Evolutionary conservation across 306 rosid genomes (phyloP).

Genomic region (Ormosia emarginata): DNA sequence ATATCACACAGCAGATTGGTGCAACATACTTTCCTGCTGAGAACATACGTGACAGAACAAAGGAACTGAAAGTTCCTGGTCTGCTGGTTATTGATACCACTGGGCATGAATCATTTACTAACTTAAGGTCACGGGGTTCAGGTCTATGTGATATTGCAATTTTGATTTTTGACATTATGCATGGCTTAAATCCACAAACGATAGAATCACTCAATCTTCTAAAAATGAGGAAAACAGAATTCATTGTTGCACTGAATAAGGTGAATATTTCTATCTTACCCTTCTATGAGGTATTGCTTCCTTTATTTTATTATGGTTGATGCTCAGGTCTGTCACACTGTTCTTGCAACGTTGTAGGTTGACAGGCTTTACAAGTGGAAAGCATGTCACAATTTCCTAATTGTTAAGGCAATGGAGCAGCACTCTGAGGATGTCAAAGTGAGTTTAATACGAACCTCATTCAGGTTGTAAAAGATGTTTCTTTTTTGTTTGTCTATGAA

Average conservation of each 20-base stretch:
- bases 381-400: conserved; percentile 66
- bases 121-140: conserved; percentile 91
- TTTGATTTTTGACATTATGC: conserved; percentile 96
- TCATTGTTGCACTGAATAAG: conserved; percentile 88
- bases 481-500: conserved; percentile 32
- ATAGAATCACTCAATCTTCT: conserved; percentile 88
- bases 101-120: conserved; percentile 90
- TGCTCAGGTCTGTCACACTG: neutral
- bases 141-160: conserved; percentile 95
- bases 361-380: conserved; percentile 97
- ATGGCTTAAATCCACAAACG: conserved; percentile 93
- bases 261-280: conserved; percentile 28
- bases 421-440: conserved; percentile 83
- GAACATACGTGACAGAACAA: conserved; percentile 92
- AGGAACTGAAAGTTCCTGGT: conserved; percentile 89
- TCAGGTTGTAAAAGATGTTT: conserved; percentile 47
- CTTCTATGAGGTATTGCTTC: neutral
- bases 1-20: conserved; percentile 97
- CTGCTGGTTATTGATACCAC: conserved; percentile 94
- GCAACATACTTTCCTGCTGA: conserved; percentile 95
- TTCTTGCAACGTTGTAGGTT: conserved; percentile 50
- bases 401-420: conserved; percentile 72
- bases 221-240: conserved; percentile 93
- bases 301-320: neutral
- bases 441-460: conserved; percentile 80